Base-by-base conservation (phyloP, 2,329 filamentous ascomycete genomes). In the Colletotrichum destructivum region DNA sequence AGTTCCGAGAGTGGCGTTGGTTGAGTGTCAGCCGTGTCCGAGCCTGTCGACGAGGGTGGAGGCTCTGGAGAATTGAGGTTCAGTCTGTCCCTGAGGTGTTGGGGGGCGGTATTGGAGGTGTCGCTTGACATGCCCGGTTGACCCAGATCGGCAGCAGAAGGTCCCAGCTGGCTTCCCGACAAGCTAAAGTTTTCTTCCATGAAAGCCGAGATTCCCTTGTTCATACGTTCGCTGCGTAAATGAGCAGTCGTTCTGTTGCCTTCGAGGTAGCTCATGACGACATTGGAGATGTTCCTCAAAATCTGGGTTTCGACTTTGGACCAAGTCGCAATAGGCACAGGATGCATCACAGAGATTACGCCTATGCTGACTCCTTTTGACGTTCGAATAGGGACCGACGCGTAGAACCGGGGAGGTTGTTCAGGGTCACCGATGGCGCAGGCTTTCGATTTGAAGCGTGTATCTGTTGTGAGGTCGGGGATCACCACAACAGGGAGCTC, bases 311-410 rank as follows among this genome's bases (percentile, higher is more conserved):
- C 77, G 73, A 2, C 66, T 57, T 6, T 78, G 75, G 15, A 76
- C 76, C 75, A 82, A 80, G 47, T 46, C 4, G 31, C 8, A 16
- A 21, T n/a, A 15, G 35, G 51, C 35, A 13, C 18, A n/a, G 52
- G 40, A 31, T 65, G 26, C 21, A 65, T 23, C 2, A 84, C 78
- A 57, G 80, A 83, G 9, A 79, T 79, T 0, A 81, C 79, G 5
- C 84, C 84, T 7, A 85, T 85, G 60, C 84, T 82, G 67, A 85
- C 79, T 23, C 82, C 83, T 5, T 77, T 74, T 0, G 75, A 77
- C 0, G 81, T 82, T 0, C 81, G 79, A n/a, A 85, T 82, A 2
- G 84, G 84, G 0, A 83, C 81, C 0, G 77, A 82, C 0, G 82
- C 82, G 54, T 84, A 85, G 69, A 84, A 85, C 1, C 77, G 75